Evolutionary conservation across 768 basidiomycete genomes (phyloP).

Genomic region (Mrakia frigida): DNA sequence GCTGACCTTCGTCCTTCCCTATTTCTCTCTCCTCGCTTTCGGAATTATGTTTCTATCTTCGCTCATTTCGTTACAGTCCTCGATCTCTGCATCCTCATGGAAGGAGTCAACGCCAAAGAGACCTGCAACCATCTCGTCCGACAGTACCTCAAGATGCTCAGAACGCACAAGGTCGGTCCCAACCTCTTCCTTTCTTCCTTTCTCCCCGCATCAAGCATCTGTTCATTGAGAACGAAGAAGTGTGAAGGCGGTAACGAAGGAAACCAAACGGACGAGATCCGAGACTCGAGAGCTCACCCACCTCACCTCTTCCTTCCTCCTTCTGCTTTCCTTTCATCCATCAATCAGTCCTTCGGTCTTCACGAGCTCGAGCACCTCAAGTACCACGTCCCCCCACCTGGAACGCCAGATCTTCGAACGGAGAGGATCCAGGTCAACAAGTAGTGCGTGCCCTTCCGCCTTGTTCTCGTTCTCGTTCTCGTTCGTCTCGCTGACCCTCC

Average conservation of each 20-base stretch:
- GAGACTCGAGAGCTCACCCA: not conserved
- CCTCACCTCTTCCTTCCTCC: not conserved
- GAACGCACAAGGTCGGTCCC: slow-evolving; percentile 6
- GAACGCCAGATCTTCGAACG: not conserved
- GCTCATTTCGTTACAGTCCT: not conserved
- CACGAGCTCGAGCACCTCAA: slow-evolving; percentile 4
- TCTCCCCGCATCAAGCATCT: not conserved
- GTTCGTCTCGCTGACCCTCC: not conserved
- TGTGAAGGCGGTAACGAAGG: no score
- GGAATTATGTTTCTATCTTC: no score
- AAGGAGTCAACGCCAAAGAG: slow-evolving; percentile 20
- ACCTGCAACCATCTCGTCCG: slow-evolving; percentile 20
- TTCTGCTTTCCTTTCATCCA: not conserved
- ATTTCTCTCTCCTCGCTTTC: no score
- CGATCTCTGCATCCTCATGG: not conserved
- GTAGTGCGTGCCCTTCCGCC: not conserved
- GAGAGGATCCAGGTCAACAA: not conserved
- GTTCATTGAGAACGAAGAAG: no score
- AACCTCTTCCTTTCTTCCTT: not conserved
- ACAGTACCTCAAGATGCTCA: slow-evolving; percentile 22
- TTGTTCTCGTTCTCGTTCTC: not conserved
- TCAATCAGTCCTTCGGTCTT: not conserved
- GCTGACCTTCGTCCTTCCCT: no score
- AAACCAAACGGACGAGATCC: no score
- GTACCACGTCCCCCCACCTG: not conserved